Evolutionary conservation across 2,329 filamentous ascomycete genomes (phyloP).

Genomic region (Neonectria punicea): DNA sequence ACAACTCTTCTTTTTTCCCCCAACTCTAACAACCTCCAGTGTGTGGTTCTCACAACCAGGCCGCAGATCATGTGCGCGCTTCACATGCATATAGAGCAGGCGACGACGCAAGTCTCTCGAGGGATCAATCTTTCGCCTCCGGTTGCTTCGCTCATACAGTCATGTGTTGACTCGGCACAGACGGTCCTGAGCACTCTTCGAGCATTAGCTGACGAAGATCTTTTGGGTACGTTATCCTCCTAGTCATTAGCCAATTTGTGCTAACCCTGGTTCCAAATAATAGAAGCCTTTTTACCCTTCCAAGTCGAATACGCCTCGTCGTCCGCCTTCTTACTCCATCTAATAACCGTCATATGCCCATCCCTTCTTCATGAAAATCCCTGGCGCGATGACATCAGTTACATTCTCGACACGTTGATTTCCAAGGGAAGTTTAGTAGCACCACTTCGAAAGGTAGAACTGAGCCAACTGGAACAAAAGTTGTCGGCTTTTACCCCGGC

Average conservation of each 20-base stretch:
- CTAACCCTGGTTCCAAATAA: background rate
- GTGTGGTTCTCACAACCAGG: slow-evolving; percentile 44
- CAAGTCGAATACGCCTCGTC: slow-evolving; percentile 55
- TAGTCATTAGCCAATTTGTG: rapidly evolving
- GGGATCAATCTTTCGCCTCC: slow-evolving; percentile 37
- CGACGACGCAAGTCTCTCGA: slow-evolving; percentile 30
- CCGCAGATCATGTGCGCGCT: slow-evolving; percentile 48
- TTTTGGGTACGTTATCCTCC: slow-evolving; percentile 33
- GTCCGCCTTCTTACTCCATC: slow-evolving; percentile 52
- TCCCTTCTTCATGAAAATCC: slow-evolving; percentile 47
- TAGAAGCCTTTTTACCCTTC: slow-evolving; percentile 51
- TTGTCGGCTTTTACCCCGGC: slow-evolving; percentile 48
- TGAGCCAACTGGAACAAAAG: slow-evolving; percentile 51
- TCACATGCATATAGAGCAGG: slow-evolving; percentile 46
- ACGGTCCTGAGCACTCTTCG: slow-evolving; percentile 40
- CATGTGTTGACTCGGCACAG: slow-evolving; percentile 45
- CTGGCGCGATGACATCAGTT: slow-evolving; percentile 50
- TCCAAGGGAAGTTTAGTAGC: slow-evolving; percentile 51
- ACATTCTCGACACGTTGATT: slow-evolving; percentile 52
- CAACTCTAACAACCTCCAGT: slow-evolving; percentile 27
- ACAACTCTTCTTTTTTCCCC: rapidly evolving
- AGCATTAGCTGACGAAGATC: slow-evolving; percentile 44
- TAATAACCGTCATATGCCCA: slow-evolving; percentile 48
- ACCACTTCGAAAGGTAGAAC: slow-evolving; percentile 50
- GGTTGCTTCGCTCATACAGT: slow-evolving; percentile 43